Evolutionary conservation across 2,329 filamentous ascomycete genomes (phyloP).

Genomic region (Cercospora nicotianae): DNA sequence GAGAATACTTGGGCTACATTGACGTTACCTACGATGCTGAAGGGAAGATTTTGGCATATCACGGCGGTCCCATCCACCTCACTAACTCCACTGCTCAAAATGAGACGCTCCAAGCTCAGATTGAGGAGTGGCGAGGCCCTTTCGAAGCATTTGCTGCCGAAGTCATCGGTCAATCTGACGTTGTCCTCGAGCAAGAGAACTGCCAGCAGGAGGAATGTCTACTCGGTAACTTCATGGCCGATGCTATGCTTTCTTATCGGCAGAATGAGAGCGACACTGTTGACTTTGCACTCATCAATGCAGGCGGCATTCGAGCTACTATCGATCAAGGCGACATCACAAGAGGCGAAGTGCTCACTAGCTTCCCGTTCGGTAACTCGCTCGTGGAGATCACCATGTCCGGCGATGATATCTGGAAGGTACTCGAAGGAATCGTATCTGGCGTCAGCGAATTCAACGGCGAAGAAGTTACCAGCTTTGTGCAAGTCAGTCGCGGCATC

Average conservation of each 20-base stretch:
- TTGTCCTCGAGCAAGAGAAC: slow-evolving; percentile 59
- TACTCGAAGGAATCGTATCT: slow-evolving; percentile 61
- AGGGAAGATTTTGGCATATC: slow-evolving; percentile 63
- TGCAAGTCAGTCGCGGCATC: slow-evolving; percentile 61
- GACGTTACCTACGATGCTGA: slow-evolving; percentile 62
- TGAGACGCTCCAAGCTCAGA: slow-evolving; percentile 56
- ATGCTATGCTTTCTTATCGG: slow-evolving; percentile 63
- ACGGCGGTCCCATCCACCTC: slow-evolving; percentile 62
- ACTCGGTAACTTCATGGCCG: slow-evolving; percentile 46
- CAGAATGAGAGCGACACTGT: slow-evolving; percentile 50
- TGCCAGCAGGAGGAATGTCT: slow-evolving; percentile 61
- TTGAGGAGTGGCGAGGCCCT: slow-evolving; percentile 59
- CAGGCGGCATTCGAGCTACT: slow-evolving; percentile 63
- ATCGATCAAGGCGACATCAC: slow-evolving; percentile 64
- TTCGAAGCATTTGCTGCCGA: slow-evolving; percentile 62
- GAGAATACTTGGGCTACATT: slow-evolving; percentile 67
- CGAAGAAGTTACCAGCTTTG: slow-evolving; percentile 56
- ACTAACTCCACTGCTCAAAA: slow-evolving; percentile 63
- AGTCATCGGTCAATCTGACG: slow-evolving; percentile 56
- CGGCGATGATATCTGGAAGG: slow-evolving; percentile 57
- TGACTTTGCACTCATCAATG: slow-evolving; percentile 63
- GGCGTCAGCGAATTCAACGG: slow-evolving; percentile 57
- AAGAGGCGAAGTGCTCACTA: slow-evolving; percentile 62
- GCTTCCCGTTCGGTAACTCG: slow-evolving; percentile 67
- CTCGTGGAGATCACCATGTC: slow-evolving; percentile 58